A percentile compares a stretch with the other conserved stretches of the same genome.
These are phyloP conservation scores for maize (Zea mays) DNA, from an alignment of 176 grass and related monocot species.

Conservation along the genomic window DNA sequence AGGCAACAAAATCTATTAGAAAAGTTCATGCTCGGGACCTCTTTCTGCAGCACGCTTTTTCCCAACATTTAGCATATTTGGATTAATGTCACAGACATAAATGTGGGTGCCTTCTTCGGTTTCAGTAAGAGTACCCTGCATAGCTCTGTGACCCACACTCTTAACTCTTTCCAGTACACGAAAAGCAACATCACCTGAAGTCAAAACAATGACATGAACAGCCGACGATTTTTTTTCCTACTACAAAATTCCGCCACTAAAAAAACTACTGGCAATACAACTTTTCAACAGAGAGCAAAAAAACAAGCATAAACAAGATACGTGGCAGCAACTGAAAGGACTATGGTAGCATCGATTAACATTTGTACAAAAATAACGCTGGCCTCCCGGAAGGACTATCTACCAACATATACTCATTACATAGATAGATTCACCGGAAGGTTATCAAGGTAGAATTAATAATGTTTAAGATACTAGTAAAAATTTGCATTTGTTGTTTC, in stretches of 20 bases:
- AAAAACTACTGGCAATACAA: slow-evolving; percentile 5
- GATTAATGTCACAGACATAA: no score
- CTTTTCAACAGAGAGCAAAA: background rate
- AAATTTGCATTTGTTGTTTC: background rate
- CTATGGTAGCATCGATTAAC: background rate
- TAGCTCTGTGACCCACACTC: slow-evolving; percentile 60
- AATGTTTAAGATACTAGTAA: background rate
- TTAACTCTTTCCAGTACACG: slow-evolving; percentile 77
- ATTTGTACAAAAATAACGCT: background rate
- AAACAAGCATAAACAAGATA: background rate
- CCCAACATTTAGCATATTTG: no score
- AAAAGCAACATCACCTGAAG: slow-evolving; percentile 85
- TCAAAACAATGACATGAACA: slow-evolving; percentile 27
- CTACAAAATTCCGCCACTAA: slow-evolving; percentile 1
- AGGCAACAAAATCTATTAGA: no score
- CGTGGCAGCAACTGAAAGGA: background rate
- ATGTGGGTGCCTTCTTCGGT: slow-evolving; percentile 84
- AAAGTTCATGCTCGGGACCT: no score
- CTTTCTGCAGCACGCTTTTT: no score
- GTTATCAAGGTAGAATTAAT: background rate
- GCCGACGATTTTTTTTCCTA: background rate
- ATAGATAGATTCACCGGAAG: background rate
- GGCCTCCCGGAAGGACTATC: background rate
- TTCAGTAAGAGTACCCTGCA: slow-evolving; percentile 54
- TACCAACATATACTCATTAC: background rate